A percentile compares a stretch with the other conserved stretches of the same genome.
Conservation (phyloP, 768 basidiomycete species). For the Mycena albidolilacea region DNA sequence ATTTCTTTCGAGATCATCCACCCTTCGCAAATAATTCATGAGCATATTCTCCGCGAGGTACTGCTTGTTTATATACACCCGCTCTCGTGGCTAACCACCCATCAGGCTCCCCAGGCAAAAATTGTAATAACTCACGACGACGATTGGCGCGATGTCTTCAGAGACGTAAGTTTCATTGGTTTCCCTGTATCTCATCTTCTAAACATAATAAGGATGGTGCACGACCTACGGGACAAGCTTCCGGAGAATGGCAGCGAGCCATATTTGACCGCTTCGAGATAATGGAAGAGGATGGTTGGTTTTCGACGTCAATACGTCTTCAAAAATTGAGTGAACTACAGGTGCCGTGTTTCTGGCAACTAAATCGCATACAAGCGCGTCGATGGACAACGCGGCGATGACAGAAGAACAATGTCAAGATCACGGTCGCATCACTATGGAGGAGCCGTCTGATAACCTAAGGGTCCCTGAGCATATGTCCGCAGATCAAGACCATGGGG, state of each 20-base stretch:
- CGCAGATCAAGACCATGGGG: too few relatives aligned
- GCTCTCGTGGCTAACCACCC: not conserved
- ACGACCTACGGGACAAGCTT: not conserved
- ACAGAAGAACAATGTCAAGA: too few relatives aligned
- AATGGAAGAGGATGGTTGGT: conserved; percentile 6
- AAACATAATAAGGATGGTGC: not conserved
- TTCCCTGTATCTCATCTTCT: not conserved
- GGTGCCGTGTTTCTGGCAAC: too few relatives aligned
- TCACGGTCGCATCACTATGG: not conserved
- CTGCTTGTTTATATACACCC: not conserved
- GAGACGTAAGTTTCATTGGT: not conserved
- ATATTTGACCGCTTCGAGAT: conserved; percentile 3
- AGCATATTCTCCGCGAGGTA: not conserved
- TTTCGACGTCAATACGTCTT: not conserved
- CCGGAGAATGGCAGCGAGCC: not conserved
- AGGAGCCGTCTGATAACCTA: too few relatives aligned
- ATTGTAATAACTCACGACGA: conserved; percentile 28
- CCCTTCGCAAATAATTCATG: not conserved
- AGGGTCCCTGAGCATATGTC: too few relatives aligned
- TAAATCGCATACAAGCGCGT: too few relatives aligned
- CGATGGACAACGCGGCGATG: too few relatives aligned
- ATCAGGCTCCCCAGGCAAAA: not conserved
- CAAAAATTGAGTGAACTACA: too few relatives aligned
- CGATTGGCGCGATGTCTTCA: conserved; percentile 20
- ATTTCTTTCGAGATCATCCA: conserved; percentile 2